Conservation (phyloP, 129 eudicot species). For the Helichrysum umbraculigerum region DNA sequence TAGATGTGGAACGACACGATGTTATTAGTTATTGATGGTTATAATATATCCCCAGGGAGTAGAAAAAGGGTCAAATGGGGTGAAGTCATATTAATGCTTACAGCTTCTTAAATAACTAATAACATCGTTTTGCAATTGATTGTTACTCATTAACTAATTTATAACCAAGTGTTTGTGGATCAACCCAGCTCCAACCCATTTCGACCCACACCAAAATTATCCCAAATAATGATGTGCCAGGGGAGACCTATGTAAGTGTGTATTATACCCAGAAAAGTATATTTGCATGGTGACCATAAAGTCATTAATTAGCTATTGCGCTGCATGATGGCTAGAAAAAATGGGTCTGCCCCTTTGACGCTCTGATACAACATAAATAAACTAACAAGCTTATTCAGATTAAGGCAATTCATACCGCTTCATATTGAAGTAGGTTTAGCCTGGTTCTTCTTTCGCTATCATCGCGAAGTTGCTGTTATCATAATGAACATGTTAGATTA, state of each 20-base stretch:
- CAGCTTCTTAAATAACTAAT: not conserved
- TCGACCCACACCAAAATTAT: too few species aligned
- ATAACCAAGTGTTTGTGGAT: too few species aligned
- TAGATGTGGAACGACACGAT: too few species aligned
- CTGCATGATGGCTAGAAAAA: not conserved
- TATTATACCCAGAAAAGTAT: not conserved
- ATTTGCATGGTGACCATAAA: not conserved
- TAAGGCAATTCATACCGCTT: conserved; percentile 65
- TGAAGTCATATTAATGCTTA: not conserved
- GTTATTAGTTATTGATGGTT: not conserved
- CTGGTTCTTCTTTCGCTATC: conserved; percentile 72
- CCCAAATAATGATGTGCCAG: too few species aligned
- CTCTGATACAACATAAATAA: not conserved
- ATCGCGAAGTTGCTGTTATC: conserved; percentile 59
- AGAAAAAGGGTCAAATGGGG: not conserved
- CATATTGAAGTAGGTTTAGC: conserved; percentile 77
- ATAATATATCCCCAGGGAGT: not conserved
- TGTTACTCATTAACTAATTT: not conserved
- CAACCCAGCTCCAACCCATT: too few species aligned
- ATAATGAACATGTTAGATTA: conserved; percentile 7
- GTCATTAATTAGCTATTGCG: not conserved
- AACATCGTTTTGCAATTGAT: not conserved
- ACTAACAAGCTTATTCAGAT: conserved; percentile 1
- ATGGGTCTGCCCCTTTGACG: not conserved
- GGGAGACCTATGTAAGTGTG: not conserved